Percentiles rank a stretch among this genome's conserved stretches.
These are phyloP conservation scores for Agrocybe pediades DNA, from an alignment of 768 basidiomycete genomes.

Conservation along the genomic window DNA sequence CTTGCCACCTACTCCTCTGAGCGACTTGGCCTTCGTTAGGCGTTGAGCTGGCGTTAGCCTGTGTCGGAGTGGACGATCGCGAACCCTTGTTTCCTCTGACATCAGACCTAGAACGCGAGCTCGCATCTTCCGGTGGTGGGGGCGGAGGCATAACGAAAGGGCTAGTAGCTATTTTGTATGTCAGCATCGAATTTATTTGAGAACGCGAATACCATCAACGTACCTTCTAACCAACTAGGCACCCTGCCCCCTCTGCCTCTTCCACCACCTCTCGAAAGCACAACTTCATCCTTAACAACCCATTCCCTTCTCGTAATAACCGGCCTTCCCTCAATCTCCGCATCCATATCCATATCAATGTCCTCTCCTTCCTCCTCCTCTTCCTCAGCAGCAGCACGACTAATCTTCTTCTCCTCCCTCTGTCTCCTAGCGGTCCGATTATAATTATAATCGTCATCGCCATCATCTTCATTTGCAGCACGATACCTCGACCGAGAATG, in stretches of 20 bases:
- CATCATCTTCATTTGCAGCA: slow-evolving; percentile 11
- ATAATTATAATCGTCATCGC: neutral
- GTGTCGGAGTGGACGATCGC: slow-evolving; percentile 14
- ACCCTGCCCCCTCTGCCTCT: slow-evolving; percentile 24
- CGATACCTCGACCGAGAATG: slow-evolving; percentile 10
- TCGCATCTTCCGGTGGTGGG: slow-evolving; percentile 28
- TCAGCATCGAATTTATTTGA: neutral
- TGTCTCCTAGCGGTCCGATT: neutral
- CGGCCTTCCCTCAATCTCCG: neutral
- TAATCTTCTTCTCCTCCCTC: neutral
- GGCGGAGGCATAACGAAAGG: slow-evolving; percentile 36
- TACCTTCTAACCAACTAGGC: slow-evolving; percentile 43
- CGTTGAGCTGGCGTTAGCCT: neutral
- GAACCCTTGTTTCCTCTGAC: slow-evolving; percentile 4
- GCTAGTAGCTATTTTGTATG: slow-evolving; percentile 27
- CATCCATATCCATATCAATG: neutral
- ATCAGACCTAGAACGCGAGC: neutral
- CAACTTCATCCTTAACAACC: neutral
- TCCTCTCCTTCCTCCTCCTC: neutral
- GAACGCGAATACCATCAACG: slow-evolving; percentile 6
- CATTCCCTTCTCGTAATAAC: neutral
- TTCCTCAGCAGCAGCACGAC: neutral
- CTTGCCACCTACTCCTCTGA: slow-evolving; percentile 83
- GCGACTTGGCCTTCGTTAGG: slow-evolving; percentile 54
- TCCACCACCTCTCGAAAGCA: slow-evolving; percentile 21